Base-by-base conservation (phyloP, 164 flowering plant genomes). In the Santalum album region DNA sequence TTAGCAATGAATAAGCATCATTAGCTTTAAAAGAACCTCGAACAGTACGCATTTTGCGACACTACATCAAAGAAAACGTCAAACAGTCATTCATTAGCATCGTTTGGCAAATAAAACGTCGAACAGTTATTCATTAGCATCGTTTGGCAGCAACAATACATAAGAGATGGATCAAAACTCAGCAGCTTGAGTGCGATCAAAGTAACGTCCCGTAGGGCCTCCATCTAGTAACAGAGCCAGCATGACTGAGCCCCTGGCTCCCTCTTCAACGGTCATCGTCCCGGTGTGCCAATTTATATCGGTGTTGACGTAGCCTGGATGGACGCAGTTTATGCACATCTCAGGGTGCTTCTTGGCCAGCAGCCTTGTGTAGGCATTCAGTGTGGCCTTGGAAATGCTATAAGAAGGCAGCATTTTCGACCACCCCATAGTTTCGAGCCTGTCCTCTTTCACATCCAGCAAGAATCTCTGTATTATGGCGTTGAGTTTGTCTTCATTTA, bases 281-380 rank as follows among this genome's bases (percentile, higher is more conserved):
- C 86, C 82, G 2, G 80, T 77, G 12, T 73, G 78, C 80, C 80
- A 77, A 43, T 74, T 75, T 5, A 77, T 21, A 53, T 78, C 82
- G 7, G 86, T 81, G 20, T 81, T 49, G 2, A 81, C 86, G 53
- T 48, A 81, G 29, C 86, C 82, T 0, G 81, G 82, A 67, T 81
- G 86, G 15, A 81, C 83, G 51, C 82, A 81, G 46, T 81, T 81
- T 23, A 81, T 65, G 44, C 56, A 63, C 83, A 81, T 81, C 4
- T 55, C 15, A 1, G 78, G 86, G 45, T 81, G 56, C 62, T 57
- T 78, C 61, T 55, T 78, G 16, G 86, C 81, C 14, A 78, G 67
- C 56, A 78, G 51, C 57, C 82, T 75, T 3, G 86, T 81, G 60
- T 78, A 78, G 22, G 86, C 81, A 57, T 81, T 81, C 1, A 81